phyloP scores from a whole-genome alignment of 768 basidiomycete genomes.

The Thelephora aurantiotincta region DNA sequence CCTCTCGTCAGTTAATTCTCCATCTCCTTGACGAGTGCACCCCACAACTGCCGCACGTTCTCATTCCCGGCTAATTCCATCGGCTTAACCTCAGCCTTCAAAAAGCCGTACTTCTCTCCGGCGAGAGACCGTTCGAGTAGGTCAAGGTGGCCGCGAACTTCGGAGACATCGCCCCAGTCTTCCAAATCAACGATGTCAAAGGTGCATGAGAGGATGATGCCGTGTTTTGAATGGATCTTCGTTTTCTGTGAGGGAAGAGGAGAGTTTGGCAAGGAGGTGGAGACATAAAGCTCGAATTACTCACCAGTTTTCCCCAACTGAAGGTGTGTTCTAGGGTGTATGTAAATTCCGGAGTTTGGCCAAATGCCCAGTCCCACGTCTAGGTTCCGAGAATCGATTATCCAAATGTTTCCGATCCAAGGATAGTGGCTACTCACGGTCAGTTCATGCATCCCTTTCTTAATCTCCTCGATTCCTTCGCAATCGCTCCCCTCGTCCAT shows the following conservation, averaged over 20 bases:
- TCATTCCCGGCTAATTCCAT: slow-evolving; percentile 1
- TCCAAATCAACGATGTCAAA: slow-evolving; percentile 14
- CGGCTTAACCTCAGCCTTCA: slow-evolving; percentile 12
- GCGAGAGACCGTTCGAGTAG: slow-evolving; percentile 15
- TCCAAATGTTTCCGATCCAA: background rate
- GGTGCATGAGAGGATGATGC: slow-evolving; percentile 38
- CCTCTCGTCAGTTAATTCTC: slow-evolving; percentile 13
- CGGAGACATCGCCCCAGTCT: background rate
- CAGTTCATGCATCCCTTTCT: slow-evolving; percentile 58
- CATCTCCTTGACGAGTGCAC: slow-evolving; percentile 20
- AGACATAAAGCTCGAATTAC: slow-evolving; percentile 8
- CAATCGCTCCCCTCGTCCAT: slow-evolving; percentile 34
- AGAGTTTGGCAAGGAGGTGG: background rate
- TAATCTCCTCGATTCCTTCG: slow-evolving; percentile 42
- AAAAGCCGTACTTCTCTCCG: slow-evolving; percentile 25
- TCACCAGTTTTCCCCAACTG: slow-evolving; percentile 26
- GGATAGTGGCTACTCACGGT: slow-evolving; percentile 27
- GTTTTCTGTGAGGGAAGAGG: slow-evolving; percentile 22
- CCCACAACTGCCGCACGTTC: slow-evolving; percentile 14
- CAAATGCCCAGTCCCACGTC: slow-evolving; percentile 91
- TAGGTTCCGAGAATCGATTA: slow-evolving; percentile 15
- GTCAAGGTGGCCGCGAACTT: slow-evolving; percentile 11
- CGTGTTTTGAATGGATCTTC: slow-evolving; percentile 48
- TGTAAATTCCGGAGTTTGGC: slow-evolving; percentile 88
- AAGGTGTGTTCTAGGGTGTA: slow-evolving; percentile 32